Evolutionary conservation across 2,329 filamentous ascomycete genomes (phyloP).

Genomic region (Fusarium dlaminii): DNA sequence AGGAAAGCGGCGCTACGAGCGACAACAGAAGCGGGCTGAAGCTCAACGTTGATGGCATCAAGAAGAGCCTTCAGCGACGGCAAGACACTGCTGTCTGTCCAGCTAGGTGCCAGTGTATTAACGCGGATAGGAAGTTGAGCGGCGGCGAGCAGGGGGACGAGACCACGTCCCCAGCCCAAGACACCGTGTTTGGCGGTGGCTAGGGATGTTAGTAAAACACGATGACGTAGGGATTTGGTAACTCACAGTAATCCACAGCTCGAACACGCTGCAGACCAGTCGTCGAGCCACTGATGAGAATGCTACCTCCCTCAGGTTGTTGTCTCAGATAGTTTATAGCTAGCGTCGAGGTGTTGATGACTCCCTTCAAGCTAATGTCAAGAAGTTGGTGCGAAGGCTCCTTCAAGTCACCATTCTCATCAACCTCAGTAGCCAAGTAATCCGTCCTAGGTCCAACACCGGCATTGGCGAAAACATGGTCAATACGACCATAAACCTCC

Average conservation of each 20-base stretch:
- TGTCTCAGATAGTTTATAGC: slow-evolving; percentile 61
- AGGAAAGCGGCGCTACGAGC: slow-evolving; percentile 59
- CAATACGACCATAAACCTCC: slow-evolving; percentile 76
- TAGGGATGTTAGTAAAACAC: slow-evolving; percentile 30
- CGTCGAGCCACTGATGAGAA: slow-evolving; percentile 63
- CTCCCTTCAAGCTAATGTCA: slow-evolving; percentile 61
- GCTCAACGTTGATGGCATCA: slow-evolving; percentile 49
- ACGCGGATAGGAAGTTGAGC: slow-evolving; percentile 59
- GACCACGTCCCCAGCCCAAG: slow-evolving; percentile 61
- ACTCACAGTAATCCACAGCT: slow-evolving; percentile 60
- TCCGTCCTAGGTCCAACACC: slow-evolving; percentile 59
- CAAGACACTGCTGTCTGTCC: slow-evolving; percentile 62
- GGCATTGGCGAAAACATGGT: slow-evolving; percentile 78
- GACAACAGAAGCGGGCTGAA: slow-evolving; percentile 58
- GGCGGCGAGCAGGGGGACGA: slow-evolving; percentile 50
- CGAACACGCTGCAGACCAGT: slow-evolving; percentile 61
- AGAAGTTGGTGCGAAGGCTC: slow-evolving; percentile 55
- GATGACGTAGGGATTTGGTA: accelerated
- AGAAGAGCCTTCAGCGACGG: slow-evolving; percentile 50
- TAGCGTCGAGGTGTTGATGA: slow-evolving; percentile 60
- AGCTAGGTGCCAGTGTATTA: slow-evolving; percentile 65
- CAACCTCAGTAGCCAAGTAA: slow-evolving; percentile 58
- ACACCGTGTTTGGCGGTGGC: slow-evolving; percentile 65
- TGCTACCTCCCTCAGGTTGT: slow-evolving; percentile 57
- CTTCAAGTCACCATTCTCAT: slow-evolving; percentile 59